Evolutionary conservation across 73 alveolate genomes (phyloP).

Genomic region (Diophrys appendiculata): DNA sequence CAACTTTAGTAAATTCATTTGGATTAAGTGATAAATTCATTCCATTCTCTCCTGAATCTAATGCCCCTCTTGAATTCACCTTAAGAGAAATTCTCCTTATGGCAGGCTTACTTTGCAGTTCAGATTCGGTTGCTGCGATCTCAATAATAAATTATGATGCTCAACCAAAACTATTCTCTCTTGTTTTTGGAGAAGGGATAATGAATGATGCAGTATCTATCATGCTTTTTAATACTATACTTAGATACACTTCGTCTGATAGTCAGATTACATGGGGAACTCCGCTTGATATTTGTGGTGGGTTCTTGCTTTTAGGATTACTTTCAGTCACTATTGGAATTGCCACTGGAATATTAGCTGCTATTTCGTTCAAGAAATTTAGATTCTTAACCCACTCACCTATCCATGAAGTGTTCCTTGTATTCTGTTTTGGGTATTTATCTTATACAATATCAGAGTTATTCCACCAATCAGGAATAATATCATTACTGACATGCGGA

Average conservation of each 20-base stretch:
- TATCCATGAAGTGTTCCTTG: conserved; percentile 72
- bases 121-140: conserved; percentile 94
- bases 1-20: conserved; percentile 29
- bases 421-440: conserved; percentile 78
- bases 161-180: conserved; percentile 83
- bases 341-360: conserved; percentile 52
- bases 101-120: conserved; percentile 71
- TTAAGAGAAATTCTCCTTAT: conserved; percentile 22
- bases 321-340: conserved; percentile 72
- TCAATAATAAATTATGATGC: conserved; percentile 74
- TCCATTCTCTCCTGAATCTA: conserved; percentile 4
- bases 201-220: conserved; percentile 96
- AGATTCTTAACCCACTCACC: conserved; percentile 68
- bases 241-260: conserved; percentile 56
- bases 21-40: background rate
- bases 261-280: conserved; percentile 47
- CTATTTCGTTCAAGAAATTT: conserved; percentile 69
- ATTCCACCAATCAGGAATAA: conserved; percentile 73
- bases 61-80: conserved; percentile 3
- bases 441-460: conserved; percentile 76
- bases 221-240: conserved; percentile 79
- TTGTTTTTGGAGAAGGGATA: conserved; percentile 96
- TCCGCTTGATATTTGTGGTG: conserved; percentile 37
- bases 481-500: conserved; percentile 75
- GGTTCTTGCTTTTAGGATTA: conserved; percentile 62